These are phyloP conservation scores for Podochytrium sp. DNA, from an alignment of 192 early-diverging fungal genomes.

Conservation along the genomic window DNA sequence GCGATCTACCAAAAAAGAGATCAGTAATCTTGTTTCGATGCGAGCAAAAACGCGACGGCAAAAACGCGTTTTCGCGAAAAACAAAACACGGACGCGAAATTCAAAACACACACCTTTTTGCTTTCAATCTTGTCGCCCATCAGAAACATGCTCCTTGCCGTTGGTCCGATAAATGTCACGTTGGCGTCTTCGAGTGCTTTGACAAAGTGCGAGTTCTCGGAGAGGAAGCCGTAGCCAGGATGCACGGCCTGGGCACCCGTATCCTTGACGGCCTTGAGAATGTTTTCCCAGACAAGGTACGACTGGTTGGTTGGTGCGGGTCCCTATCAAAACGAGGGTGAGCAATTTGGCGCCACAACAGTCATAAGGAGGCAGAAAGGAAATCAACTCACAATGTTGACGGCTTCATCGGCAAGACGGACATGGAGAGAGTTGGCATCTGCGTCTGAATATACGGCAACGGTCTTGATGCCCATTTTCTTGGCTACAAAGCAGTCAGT, in stretches of 20 bases:
- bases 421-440: slow-evolving; percentile 89
- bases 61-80: too few relatives aligned
- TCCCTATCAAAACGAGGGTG: slow-evolving; percentile 45
- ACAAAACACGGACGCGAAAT: too few relatives aligned
- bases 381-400: slow-evolving; percentile 54
- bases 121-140: slow-evolving; percentile 99
- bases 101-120: too few relatives aligned
- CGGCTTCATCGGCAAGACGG: slow-evolving; percentile 85
- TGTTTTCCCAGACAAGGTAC: slow-evolving; percentile 82
- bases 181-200: slow-evolving; percentile 72
- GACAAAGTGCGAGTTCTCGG: slow-evolving; percentile 88
- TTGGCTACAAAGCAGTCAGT: slow-evolving; percentile 53
- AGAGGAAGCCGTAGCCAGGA: slow-evolving; percentile 91
- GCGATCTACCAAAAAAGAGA: too few relatives aligned
- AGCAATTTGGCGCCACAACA: neutral
- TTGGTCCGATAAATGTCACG: slow-evolving; percentile 92
- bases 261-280: slow-evolving; percentile 73
- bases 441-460: slow-evolving; percentile 92
- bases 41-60: too few relatives aligned
- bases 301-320: slow-evolving; percentile 77
- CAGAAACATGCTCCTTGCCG: slow-evolving; percentile 88
- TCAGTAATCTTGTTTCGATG: too few relatives aligned
- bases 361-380: neutral
- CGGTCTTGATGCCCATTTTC: slow-evolving; percentile 93
- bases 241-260: slow-evolving; percentile 92